Evolutionary conservation across 2,329 filamentous ascomycete genomes (phyloP).

Genomic region (Endoconidiophora polonica): DNA sequence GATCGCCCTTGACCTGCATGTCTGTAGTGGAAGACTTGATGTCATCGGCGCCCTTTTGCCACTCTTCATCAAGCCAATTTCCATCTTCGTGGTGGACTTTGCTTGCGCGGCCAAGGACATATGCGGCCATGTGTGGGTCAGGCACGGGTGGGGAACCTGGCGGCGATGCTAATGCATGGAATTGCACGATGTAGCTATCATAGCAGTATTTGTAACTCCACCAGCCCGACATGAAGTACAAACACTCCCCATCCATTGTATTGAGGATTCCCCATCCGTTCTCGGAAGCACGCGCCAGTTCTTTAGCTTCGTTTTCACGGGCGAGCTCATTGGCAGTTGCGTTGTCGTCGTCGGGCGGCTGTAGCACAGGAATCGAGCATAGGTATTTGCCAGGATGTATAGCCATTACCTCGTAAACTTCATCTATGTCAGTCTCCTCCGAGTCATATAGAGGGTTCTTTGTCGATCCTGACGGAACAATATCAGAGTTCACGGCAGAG

Average conservation of each 20-base stretch:
- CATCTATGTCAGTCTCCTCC: conserved; percentile 2
- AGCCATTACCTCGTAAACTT: conserved; percentile 57
- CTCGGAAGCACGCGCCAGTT: conserved; percentile 58
- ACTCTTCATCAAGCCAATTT: conserved; percentile 16
- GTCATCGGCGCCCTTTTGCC: conserved; percentile 16
- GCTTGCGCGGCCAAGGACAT: conserved; percentile 46
- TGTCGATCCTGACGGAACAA: conserved; percentile 22
- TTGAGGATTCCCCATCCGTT: conserved; percentile 67
- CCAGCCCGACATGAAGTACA: conserved; percentile 75
- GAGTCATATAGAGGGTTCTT: conserved; percentile 4
- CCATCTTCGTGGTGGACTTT: conserved; percentile 16
- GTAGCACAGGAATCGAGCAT: conserved; percentile 65
- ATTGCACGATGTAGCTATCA: conserved; percentile 72
- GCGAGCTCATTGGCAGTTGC: conserved; percentile 50
- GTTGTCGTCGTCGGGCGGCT: conserved; percentile 37
- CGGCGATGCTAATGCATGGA: conserved; percentile 59
- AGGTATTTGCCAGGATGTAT: conserved; percentile 56
- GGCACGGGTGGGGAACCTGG: conserved; percentile 57
- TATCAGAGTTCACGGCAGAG: conserved; percentile 18
- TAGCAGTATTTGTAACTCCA: conserved; percentile 96
- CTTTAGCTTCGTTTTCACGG: conserved; percentile 61
- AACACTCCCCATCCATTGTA: conserved; percentile 61
- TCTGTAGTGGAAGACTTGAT: conserved; percentile 23
- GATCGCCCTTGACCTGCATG: conserved; percentile 67
- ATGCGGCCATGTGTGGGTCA: conserved; percentile 61